These are phyloP conservation scores for Pisolithus sp. DNA, from an alignment of 768 basidiomycete species.

Conservation along the genomic window DNA sequence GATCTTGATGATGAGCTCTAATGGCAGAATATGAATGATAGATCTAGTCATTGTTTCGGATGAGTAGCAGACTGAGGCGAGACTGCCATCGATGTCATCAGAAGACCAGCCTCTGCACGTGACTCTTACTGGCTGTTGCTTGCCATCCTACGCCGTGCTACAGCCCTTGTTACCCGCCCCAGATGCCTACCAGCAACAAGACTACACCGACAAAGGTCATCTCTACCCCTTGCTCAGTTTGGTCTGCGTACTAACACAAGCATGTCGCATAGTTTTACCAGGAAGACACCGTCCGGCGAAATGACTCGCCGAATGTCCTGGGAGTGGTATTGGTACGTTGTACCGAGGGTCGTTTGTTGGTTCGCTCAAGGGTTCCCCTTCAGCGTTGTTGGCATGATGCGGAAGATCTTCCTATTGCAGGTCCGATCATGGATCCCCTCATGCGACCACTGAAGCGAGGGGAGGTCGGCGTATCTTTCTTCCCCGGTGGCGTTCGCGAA, in stretches of 20 bases:
- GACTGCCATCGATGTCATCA: not conserved
- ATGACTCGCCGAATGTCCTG: slow-evolving; percentile 34
- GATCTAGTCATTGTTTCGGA: not conserved
- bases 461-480: slow-evolving; percentile 78
- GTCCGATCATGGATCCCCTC: slow-evolving; percentile 53
- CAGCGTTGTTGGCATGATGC: slow-evolving; percentile 89
- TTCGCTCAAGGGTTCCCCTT: slow-evolving; percentile 3
- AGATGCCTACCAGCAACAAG: slow-evolving; percentile 23
- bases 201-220: slow-evolving; percentile 31
- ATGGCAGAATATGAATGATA: slow-evolving; percentile 15
- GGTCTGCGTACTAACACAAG: not conserved
- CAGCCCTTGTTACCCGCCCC: not conserved
- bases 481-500: slow-evolving; percentile 48
- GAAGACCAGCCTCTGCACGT: not conserved
- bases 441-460: slow-evolving; percentile 70
- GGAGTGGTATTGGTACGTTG: slow-evolving; percentile 62
- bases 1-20: slow-evolving; percentile 20
- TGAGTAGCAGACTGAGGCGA: not conserved
- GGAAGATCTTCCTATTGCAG: slow-evolving; percentile 53
- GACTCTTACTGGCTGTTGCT: not conserved
- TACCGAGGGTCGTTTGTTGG: slow-evolving; percentile 1
- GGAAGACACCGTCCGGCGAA: slow-evolving; percentile 57
- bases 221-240: not conserved
- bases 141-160: not conserved
- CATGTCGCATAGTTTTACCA: slow-evolving; percentile 47